Evolutionary conservation across 2,329 filamentous ascomycete genomes (phyloP), one percentile per base, ranked within the genome.

Genomic region (Monilinia vaccinii-corymbosi): DNA sequence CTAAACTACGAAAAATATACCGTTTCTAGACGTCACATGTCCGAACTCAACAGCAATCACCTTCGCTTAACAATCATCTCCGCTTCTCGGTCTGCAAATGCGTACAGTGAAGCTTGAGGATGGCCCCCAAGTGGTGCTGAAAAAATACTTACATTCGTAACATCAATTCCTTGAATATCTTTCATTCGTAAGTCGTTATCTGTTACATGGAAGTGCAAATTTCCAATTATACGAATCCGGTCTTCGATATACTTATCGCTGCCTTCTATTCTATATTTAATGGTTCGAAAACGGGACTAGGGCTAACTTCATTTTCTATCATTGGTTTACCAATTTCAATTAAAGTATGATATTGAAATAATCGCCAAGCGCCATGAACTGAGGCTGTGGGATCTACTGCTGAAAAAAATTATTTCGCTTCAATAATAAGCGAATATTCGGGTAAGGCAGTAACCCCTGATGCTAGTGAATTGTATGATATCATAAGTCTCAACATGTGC

Each of bases 101-200:
- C 32, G 32, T 61, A 48, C 10, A 49, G 9, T 25, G 16, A 18
- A 47, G 55, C 32, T 18, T 52, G 16, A 23, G 23, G 38, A 18
- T 61, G 48, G 13, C 45, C 60, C 64, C 81, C 81, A 1, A 73
- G 71, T 31, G 73, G 80, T 58, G 74, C 74, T 0, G 81, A 79
- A 60, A 81, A 85, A 0, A 80, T 75, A 21, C 76, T 79, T 0
- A 81, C 82, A 71, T 86, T 83, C 0, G 86, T 83, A 1, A 86
- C 82, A 36, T 83, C 74, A 48, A 86, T 67, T 0, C 79, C 78
- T 0, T 75, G 70, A 0, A 82, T 77, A 0, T 81, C 80, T 8
- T 78, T 73, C 0, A 86, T 83, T 13, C 76, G 11, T 21, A 23
- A 10, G 14, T 52, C 28, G 3, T 23, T 25, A 48, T 62, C 57